Base-by-base conservation (phyloP, 2,329 filamentous ascomycete species). In the Verticillium zaregamsianum region DNA sequence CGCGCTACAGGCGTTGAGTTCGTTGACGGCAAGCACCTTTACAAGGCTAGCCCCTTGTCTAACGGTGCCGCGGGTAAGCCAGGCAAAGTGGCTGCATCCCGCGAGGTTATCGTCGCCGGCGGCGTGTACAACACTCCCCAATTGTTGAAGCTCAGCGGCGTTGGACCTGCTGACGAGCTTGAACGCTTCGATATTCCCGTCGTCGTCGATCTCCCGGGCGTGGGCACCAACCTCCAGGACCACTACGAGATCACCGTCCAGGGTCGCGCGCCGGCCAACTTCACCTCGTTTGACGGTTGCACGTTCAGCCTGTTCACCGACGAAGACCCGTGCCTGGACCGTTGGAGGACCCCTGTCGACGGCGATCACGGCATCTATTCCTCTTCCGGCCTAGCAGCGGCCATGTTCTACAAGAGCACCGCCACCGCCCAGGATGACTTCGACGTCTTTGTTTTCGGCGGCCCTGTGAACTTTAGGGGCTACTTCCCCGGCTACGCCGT, bases 201-300 rank as follows among this genome's bases (percentile, higher is more conserved):
- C 12, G 63, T 86, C 37, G 72, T 73, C 2, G 79, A 88, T 65
- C 75, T 85, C 0, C 85, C 84, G 0, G 86, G 84, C 39, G 85
- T 89, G 3, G 86, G 86, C 15, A 79, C 74, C 9, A 88, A 88
- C 71, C 74, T 89, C 12, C 79, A 86, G 70, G 85, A 89, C 68
- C 82, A 82, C 62, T 83, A 83, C 69, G 82, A 76, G 62, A 77
- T 81, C 57, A 72, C 74, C 17, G 72, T 82, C 28, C 71, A 79
- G 39, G 81, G 77, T 37, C 74, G 80, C n/a, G 62, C 69, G 5
- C 74, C 72, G 3, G 75, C 69, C 45, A 71, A 76, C 62, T 80
- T 78, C 66, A 68, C 68, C 8, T 66, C 74, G 39, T 71, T 74
- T 33, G 64, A 72, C 5, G 71, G 71, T 35, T 72, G 70, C 63